Percentiles rank a stretch among this genome's conserved stretches.
These are phyloP conservation scores for Piloderma croceum DNA, from an alignment of 768 basidiomycete genomes.

Conservation along the genomic window DNA sequence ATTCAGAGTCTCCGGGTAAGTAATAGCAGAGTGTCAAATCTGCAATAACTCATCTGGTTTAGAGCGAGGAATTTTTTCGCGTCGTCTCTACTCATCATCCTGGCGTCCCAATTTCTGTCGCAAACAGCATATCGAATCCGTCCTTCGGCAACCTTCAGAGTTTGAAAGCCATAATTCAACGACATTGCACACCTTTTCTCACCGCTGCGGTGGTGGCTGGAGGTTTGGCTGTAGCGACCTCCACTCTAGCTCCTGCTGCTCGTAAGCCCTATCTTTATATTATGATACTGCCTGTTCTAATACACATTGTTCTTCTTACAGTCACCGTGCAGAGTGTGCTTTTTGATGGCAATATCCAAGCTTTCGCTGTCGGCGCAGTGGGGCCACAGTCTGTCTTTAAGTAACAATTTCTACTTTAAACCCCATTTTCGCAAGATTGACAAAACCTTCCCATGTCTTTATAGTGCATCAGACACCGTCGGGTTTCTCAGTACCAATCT, in stretches of 20 bases:
- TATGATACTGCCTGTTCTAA: too few relatives aligned
- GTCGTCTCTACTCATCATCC: not conserved
- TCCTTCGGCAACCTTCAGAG: not conserved
- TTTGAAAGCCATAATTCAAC: not conserved
- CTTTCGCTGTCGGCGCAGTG: too few relatives aligned
- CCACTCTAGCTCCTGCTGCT: not conserved
- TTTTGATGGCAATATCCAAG: too few relatives aligned
- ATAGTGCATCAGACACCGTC: not conserved
- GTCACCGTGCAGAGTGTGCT: too few relatives aligned
- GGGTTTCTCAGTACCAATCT: not conserved
- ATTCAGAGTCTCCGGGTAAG: not conserved
- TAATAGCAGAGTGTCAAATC: not conserved
- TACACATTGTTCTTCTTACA: too few relatives aligned
- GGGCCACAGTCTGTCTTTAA: too few relatives aligned
- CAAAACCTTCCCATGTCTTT: too few relatives aligned
- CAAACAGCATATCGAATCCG: not conserved
- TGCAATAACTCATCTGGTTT: not conserved
- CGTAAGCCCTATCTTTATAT: too few relatives aligned
- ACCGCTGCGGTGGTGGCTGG: not conserved
- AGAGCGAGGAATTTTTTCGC: not conserved
- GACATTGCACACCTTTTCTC: not conserved
- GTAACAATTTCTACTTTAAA: too few relatives aligned
- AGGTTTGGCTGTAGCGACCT: not conserved
- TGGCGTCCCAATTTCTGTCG: not conserved
- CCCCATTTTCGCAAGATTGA: too few relatives aligned